A percentile compares a stretch with the other conserved stretches of the same genome.
phyloP scores from a whole-genome alignment of 192 early-diverging fungal species.

The Jimgerdemannia lactiflua region DNA sequence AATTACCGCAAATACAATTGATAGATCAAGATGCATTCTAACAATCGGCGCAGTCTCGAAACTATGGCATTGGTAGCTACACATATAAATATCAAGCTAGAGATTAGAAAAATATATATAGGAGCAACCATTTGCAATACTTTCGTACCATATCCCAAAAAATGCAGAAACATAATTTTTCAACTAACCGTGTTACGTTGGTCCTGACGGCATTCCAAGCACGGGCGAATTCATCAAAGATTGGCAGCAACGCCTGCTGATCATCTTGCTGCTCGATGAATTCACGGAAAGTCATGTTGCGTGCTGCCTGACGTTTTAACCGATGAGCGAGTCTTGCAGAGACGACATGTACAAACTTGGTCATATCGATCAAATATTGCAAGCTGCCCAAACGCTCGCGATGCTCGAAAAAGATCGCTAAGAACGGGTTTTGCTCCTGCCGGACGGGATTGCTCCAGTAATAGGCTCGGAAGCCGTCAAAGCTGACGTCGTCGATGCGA shows the following conservation, averaged over 20 bases:
- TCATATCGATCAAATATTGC: slow-evolving; percentile 6
- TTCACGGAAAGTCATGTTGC: background rate
- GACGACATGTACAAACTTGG: slow-evolving; percentile 9
- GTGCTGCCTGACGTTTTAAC: slow-evolving; percentile 2
- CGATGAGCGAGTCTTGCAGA: slow-evolving; percentile 2
- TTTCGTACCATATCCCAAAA: no score
- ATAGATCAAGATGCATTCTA: background rate
- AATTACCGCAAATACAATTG: slow-evolving; percentile 4
- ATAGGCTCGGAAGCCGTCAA: slow-evolving; percentile 5
- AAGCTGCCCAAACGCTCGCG: background rate
- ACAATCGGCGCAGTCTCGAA: background rate
- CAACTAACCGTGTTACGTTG: background rate
- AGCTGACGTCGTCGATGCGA: background rate
- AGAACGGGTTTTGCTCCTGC: background rate
- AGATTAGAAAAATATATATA: background rate
- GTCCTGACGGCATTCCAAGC: slow-evolving; percentile 12
- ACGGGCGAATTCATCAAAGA: slow-evolving; percentile 4
- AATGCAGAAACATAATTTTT: background rate
- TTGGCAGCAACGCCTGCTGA: background rate
- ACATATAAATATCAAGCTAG: background rate
- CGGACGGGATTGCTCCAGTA: background rate
- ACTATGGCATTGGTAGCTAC: slow-evolving; percentile 15
- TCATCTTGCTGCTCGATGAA: slow-evolving; percentile 7
- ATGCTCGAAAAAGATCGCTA: slow-evolving; percentile 13
- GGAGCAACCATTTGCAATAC: no score